phyloP scores from a whole-genome alignment of 208 protist genomes.

The Naegleria lovaniensis region DNA sequence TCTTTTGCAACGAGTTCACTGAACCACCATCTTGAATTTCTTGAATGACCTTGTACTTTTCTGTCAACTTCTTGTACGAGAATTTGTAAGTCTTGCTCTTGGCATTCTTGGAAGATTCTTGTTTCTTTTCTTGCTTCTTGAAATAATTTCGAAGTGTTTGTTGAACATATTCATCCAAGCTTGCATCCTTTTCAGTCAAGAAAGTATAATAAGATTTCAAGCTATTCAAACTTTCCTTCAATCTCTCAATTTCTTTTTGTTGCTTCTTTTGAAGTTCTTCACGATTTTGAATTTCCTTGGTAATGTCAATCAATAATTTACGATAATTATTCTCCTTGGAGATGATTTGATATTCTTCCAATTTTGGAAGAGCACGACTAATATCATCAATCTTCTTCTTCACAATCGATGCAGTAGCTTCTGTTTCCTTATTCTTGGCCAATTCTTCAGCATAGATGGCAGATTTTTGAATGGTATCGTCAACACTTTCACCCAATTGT shows the following conservation, averaged over 20 bases:
- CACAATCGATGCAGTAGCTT: slow-evolving; percentile 38
- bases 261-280: slow-evolving; percentile 49
- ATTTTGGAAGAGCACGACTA: slow-evolving; percentile 38
- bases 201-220: slow-evolving; percentile 45
- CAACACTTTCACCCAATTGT: slow-evolving; percentile 32
- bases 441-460: slow-evolving; percentile 34
- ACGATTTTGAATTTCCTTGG: slow-evolving; percentile 51
- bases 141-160: slow-evolving; percentile 49
- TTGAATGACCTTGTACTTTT: slow-evolving; percentile 46
- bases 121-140: slow-evolving; percentile 42
- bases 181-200: slow-evolving; percentile 48
- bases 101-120: background rate
- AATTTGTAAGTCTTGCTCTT: slow-evolving; percentile 29
- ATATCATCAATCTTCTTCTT: slow-evolving; percentile 47
- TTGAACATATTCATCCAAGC: slow-evolving; percentile 49
- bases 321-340: slow-evolving; percentile 46
- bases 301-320: slow-evolving; percentile 51
- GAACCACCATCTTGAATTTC: slow-evolving; percentile 43
- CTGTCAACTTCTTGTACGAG: slow-evolving; percentile 28
- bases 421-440: slow-evolving; percentile 27
- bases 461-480: slow-evolving; percentile 33
- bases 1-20: slow-evolving; percentile 21
- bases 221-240: slow-evolving; percentile 39
- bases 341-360: slow-evolving; percentile 31
- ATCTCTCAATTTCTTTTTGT: slow-evolving; percentile 48